Evolutionary conservation across 2,329 filamentous ascomycete species (phyloP).

Genomic region (Teratosphaeria destructans): DNA sequence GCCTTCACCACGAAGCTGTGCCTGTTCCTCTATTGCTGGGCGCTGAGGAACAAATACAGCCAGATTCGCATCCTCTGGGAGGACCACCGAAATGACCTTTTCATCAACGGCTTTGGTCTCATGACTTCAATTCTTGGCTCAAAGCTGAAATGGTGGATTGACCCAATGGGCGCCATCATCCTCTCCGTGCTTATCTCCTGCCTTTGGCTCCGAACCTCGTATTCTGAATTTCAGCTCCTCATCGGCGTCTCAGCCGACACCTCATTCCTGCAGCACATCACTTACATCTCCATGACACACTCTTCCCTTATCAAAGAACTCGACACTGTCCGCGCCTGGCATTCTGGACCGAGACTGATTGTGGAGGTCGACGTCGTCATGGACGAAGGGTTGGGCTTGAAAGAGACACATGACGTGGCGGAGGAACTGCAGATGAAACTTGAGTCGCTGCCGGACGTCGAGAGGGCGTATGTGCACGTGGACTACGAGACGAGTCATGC

Average conservation of each 20-base stretch:
- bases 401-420: conserved; percentile 80
- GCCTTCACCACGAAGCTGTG: conserved; percentile 76
- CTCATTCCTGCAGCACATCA: conserved; percentile 83
- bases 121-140: conserved; percentile 82
- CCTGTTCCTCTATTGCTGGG: conserved; percentile 88
- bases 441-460: conserved; percentile 82
- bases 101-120: conserved; percentile 85
- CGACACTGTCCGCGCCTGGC: conserved; percentile 90
- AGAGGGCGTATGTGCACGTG: conserved; percentile 91
- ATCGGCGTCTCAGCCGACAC: conserved; percentile 83
- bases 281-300: conserved; percentile 89
- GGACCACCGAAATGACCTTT: conserved; percentile 92
- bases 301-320: conserved; percentile 71
- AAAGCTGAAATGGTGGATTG: conserved; percentile 87
- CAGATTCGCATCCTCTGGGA: conserved; percentile 91
- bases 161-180: conserved; percentile 81
- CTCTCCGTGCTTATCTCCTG: conserved; percentile 66
- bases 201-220: conserved; percentile 79
- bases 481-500: conserved; percentile 96
- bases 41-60: conserved; percentile 78
- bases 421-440: conserved; percentile 91
- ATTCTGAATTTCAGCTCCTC: conserved; percentile 78
- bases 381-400: conserved; percentile 61
- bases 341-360: conserved; percentile 77
- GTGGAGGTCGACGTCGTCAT: conserved; percentile 97